phyloP scores from a whole-genome alignment of 179 eudicot genomes.

The Heliamphora pulchella region DNA sequence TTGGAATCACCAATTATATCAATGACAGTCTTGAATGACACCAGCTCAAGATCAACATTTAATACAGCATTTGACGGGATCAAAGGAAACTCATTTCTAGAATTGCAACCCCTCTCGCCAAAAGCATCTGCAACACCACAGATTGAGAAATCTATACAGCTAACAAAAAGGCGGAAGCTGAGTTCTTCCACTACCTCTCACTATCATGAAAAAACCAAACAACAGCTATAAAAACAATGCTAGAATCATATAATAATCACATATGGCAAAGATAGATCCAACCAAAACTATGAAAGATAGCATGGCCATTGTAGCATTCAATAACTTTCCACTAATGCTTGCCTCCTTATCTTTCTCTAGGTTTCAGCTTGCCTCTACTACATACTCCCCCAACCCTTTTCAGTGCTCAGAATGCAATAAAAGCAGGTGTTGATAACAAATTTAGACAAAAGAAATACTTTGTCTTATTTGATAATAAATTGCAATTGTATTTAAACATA shows the following conservation, averaged over 20 bases:
- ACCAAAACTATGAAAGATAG: not conserved
- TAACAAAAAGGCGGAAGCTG: conserved; percentile 7
- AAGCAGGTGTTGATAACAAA: no score
- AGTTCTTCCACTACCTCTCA: not conserved
- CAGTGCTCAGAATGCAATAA: no score
- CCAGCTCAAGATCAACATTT: conserved; percentile 37
- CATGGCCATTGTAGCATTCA: not conserved
- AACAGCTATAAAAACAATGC: not conserved
- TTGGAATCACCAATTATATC: conserved; percentile 53
- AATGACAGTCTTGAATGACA: conserved; percentile 45
- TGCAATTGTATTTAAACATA: no score
- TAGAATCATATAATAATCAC: not conserved
- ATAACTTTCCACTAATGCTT: not conserved
- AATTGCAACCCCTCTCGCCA: conserved; percentile 29
- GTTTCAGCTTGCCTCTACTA: not conserved
- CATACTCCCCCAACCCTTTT: no score
- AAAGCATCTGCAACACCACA: conserved; percentile 44
- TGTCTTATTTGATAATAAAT: no score
- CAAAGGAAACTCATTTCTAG: conserved; percentile 21
- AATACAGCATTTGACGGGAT: conserved; percentile 38
- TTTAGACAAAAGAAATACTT: no score
- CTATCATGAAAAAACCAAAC: not conserved
- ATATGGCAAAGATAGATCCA: not conserved
- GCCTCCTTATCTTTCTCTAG: not conserved
- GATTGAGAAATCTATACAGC: not conserved